Evolutionary conservation across 2,329 filamentous ascomycete species (phyloP).

Genomic region (Xylariaceae sp.): DNA sequence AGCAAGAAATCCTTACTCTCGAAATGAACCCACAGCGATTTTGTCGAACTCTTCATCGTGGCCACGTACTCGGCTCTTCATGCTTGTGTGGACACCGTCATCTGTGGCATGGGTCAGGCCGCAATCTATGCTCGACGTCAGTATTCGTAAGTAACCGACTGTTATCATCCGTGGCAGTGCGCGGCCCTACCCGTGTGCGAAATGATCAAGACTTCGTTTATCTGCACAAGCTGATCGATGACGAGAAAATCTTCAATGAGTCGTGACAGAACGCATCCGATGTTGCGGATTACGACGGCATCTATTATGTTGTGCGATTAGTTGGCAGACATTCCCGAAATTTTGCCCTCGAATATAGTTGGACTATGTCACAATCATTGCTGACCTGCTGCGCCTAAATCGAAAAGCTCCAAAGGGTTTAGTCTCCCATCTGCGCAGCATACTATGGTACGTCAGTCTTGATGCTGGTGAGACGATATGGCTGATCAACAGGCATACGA

Average conservation of each 20-base stretch:
- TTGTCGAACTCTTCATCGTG: conserved; percentile 18
- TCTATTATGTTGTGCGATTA: conserved; percentile 4
- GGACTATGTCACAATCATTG: too few relatives aligned
- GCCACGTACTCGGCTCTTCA: conserved; percentile 18
- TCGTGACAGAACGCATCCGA: conserved; percentile 20
- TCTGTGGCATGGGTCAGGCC: conserved; percentile 21
- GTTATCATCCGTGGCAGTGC: not conserved
- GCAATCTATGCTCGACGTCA: conserved; percentile 15
- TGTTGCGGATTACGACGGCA: conserved; percentile 20
- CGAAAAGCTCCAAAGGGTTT: not conserved
- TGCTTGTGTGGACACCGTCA: conserved; percentile 12
- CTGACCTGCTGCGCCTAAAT: not conserved
- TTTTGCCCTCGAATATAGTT: too few relatives aligned
- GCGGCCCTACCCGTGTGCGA: conserved; percentile 24
- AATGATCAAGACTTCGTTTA: conserved; percentile 25
- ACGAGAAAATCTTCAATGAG: conserved; percentile 20
- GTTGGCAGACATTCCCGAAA: not conserved
- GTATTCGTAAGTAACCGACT: not conserved
- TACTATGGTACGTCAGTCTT: not conserved
- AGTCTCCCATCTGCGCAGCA: conserved; percentile 3
- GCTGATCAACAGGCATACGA: not conserved
- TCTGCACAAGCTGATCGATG: conserved; percentile 17
- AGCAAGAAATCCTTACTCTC: conserved; percentile 14
- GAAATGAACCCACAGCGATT: conserved; percentile 24
- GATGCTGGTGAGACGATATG: not conserved